Evolutionary conservation across 225 moss, liverwort and hornwort species (phyloP).

Genomic region (Physcomitrellopsis africana): DNA sequence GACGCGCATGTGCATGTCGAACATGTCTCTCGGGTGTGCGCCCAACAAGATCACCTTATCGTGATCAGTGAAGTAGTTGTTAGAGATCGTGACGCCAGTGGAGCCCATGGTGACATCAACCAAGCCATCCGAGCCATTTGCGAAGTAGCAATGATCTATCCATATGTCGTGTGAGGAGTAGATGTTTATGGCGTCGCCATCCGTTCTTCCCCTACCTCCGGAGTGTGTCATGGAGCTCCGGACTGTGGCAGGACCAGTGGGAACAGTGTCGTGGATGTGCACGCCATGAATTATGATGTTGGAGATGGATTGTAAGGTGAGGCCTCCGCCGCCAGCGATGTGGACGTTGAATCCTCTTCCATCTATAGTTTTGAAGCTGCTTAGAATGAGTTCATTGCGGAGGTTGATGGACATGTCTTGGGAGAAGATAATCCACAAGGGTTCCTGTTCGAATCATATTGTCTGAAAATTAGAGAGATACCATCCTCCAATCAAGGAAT

Average conservation of each 20-base stretch:
- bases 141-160: slow-evolving; percentile 64
- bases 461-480: neutral
- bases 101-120: slow-evolving; percentile 60
- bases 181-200: slow-evolving; percentile 57
- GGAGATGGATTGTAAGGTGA: slow-evolving; percentile 54
- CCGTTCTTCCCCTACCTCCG: slow-evolving; percentile 47
- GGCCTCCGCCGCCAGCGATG: slow-evolving; percentile 55
- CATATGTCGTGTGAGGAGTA: slow-evolving; percentile 53
- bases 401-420: slow-evolving; percentile 53
- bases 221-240: slow-evolving; percentile 44
- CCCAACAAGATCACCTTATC: slow-evolving; percentile 68
- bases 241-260: slow-evolving; percentile 50
- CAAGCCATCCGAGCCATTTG: slow-evolving; percentile 48
- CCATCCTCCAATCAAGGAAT: neutral
- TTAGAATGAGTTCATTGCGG: slow-evolving; percentile 53
- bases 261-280: slow-evolving; percentile 44
- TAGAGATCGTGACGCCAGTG: slow-evolving; percentile 52
- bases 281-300: slow-evolving; percentile 56
- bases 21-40: slow-evolving; percentile 36
- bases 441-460: slow-evolving; percentile 15
- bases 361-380: slow-evolving; percentile 59
- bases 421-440: slow-evolving; percentile 58
- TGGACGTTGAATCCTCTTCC: slow-evolving; percentile 56
- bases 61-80: slow-evolving; percentile 60
- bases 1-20: slow-evolving; percentile 46